Evolutionary conservation across 495 filamentous ascomycete genomes (phyloP).

Genomic region (Tuber indicum): DNA sequence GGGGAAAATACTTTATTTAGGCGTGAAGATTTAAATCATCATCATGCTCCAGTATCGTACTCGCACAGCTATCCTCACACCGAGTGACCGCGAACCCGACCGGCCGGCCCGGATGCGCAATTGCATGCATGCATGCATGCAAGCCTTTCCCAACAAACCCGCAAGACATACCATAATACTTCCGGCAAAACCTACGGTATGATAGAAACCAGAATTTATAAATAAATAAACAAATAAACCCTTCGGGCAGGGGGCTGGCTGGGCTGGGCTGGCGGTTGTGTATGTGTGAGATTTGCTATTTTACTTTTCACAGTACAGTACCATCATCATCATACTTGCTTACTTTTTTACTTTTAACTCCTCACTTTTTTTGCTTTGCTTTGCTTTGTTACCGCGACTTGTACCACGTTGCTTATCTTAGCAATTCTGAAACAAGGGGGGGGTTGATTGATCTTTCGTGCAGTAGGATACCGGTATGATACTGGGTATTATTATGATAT

Average conservation of each 20-base stretch:
- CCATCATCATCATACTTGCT: neutral
- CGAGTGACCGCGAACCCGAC: neutral
- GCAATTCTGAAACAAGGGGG: neutral
- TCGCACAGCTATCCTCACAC: no score
- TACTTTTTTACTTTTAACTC: neutral
- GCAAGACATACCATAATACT: neutral
- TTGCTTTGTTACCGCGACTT: neutral
- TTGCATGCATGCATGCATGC: neutral
- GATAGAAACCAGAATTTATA: neutral
- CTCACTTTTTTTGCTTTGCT: neutral
- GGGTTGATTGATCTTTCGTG: no score
- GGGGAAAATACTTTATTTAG: constrained; percentile 30
- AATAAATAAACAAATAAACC: neutral
- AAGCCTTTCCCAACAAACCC: neutral
- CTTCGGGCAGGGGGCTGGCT: neutral
- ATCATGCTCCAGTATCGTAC: no score
- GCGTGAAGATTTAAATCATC: constrained; percentile 3
- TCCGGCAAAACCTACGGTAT: neutral
- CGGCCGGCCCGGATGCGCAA: neutral
- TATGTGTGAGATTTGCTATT: neutral
- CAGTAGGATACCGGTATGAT: no score
- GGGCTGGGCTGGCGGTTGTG: neutral
- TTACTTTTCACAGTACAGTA: neutral
- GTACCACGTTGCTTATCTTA: constrained; percentile 2
- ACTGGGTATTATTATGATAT: no score